Evolutionary conservation across 805 yeast species (phyloP), one percentile per base, ranked within the genome.

Genomic region (Cyberlindnera misumaiensis): DNA sequence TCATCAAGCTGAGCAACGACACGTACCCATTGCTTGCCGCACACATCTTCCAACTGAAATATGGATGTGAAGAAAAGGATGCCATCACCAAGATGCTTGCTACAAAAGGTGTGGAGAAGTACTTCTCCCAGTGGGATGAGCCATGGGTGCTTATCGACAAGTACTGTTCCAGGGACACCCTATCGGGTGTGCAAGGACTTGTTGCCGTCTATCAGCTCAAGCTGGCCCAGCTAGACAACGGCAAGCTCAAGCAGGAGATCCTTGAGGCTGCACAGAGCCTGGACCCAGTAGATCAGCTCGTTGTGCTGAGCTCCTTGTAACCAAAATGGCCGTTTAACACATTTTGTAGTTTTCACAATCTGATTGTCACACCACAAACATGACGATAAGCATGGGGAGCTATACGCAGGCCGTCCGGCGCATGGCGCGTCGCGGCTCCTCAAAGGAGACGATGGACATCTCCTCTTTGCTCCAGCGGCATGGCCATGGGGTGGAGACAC

Each of bases 401-500:
- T 20, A 20, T 20, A 6, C 24, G 24, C 24, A 20, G 24, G 8
- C 24, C 8, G 24, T 20, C 8, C 24, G 8, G 24, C 24, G 24
- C 8, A 8, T 20, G 24, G 8, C 24, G 24, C 24, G 8, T 20
- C 24, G 24, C 24, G 8, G 5, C 24, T 8, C 8, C 24, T 20
- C 24, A 20, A 5, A 20, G 24, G 24, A 20, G 24, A 20, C 5
- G 5, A 9, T 15, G 8, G 43, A 39, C 35, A 33, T 44, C 20
- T 20, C 8, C 1, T 15, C 39, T 7, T 38, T 41, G 5, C 45
- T 36, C 2, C 26, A 16, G 14, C n/a, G 77, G 2, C 80, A 75
- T 52, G 88, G 87, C 1, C 84, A 77, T 55, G 64, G 60, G 10
- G 68, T 77, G 5, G 83, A 83, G 47, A 81, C 77, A 52, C 83